Conservation (phyloP, 2,329 filamentous ascomycete genomes). For the Colletotrichum noveboracense region DNA sequence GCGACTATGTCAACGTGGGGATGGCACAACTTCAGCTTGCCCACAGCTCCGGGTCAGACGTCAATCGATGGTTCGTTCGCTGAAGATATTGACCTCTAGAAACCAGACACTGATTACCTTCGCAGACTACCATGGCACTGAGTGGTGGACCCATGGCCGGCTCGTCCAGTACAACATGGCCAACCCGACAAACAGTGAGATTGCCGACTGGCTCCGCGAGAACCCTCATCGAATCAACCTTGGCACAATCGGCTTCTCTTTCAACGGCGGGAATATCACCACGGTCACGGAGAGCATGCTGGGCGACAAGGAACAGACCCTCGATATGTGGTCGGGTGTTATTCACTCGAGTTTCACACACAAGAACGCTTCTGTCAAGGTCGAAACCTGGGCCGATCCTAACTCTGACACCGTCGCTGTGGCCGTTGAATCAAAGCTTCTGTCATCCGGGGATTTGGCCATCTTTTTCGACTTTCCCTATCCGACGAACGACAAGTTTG, state of each 20-base stretch:
- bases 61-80: constrained; percentile 1
- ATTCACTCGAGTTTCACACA: constrained; percentile 49
- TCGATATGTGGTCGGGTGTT: constrained; percentile 54
- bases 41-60: constrained; percentile 40
- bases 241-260: constrained; percentile 52
- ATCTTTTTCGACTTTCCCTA: constrained; percentile 60
- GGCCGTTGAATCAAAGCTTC: constrained; percentile 43
- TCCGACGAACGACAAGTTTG: constrained; percentile 55
- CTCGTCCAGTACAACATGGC: constrained; percentile 47
- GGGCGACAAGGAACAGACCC: constrained; percentile 41
- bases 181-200: constrained; percentile 43
- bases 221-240: constrained; percentile 59
- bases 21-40: constrained; percentile 54
- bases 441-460: constrained; percentile 41
- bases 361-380: constrained; percentile 39
- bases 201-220: constrained; percentile 47
- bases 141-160: constrained; percentile 48
- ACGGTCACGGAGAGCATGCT: constrained; percentile 45
- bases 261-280: constrained; percentile 33
- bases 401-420: constrained; percentile 51
- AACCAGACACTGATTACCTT: not conserved
- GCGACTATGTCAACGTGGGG: constrained; percentile 54
- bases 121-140: constrained; percentile 42
- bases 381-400: constrained; percentile 50
- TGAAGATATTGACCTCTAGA: not conserved